Evolutionary conservation across 2,329 filamentous ascomycete genomes (phyloP), one percentile per base, ranked within the genome.

Genomic region (Fusarium sp.): DNA sequence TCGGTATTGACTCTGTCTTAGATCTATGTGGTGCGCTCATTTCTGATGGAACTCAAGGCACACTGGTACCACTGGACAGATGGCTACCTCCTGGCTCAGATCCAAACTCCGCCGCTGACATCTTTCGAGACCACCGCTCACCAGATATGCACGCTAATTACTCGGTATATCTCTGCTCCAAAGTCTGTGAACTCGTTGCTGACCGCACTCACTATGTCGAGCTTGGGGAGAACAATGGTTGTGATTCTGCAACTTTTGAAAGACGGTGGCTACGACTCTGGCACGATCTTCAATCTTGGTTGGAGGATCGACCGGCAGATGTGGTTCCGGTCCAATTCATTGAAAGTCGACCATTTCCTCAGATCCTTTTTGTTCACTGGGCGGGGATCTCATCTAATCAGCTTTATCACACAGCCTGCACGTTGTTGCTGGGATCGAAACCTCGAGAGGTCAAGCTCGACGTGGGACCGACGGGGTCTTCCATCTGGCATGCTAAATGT

Each of bases 81-180:
- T 89, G 87, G 87, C 81, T 87, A 6, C 81, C 83, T 1, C 79
- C 81, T 12, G 81, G 81, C 28, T 78, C 81, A 16, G 72, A 82
- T 18, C 79, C 82, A 24, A 75, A 79, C 11, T 80, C 82, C 24
- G 82, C 82, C 8, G 76, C 78, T 22, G 72, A 77, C 47, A 71
- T 86, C 61, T 82, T 86, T 72, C 76, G 78, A 18, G 68, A 75
- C 22, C 70, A 73, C 16, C 58, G 66, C n/a, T 75, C 75, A 9
- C 82, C 85, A 10, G 89, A 91, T 71, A 88, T 87, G 83, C 85
- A 89, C 68, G 89, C 89, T 36, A 90, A 90, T 72, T 88, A 88
- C 70, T 84, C 88, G 13, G 88, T 91, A 6, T 91, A 87, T 70
- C 82, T 91, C 4, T 86, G 84, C 56, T 85, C 88, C 8, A 84